Percentiles rank a stretch among this genome's conserved stretches.
Evolutionary conservation across 352 stramenopile species (phyloP).

Genomic region (Ochromonadaceae sp.): DNA sequence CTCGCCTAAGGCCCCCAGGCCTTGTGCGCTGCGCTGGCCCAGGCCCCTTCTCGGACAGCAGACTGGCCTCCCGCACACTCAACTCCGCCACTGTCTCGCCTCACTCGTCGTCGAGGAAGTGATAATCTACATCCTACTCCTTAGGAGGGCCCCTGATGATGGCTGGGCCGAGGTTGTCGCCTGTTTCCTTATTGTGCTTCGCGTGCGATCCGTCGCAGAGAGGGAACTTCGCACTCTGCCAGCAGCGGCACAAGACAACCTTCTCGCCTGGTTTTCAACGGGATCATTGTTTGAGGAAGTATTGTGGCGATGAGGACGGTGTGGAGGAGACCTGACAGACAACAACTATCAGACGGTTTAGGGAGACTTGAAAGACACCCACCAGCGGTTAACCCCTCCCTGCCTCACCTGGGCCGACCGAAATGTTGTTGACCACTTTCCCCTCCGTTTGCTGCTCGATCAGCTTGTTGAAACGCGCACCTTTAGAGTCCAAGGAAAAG

Average conservation of each 20-base stretch:
- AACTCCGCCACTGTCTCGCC: too few relatives aligned
- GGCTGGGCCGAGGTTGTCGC: conserved; percentile 36
- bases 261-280: conserved; percentile 17
- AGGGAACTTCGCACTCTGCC: conserved; percentile 29
- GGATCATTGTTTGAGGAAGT: too few relatives aligned
- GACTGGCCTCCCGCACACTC: too few relatives aligned
- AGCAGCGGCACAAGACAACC: conserved; percentile 27
- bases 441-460: not conserved
- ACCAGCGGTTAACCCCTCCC: too few relatives aligned
- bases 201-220: conserved; percentile 34
- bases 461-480: not conserved
- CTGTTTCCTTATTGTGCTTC: conserved; percentile 39
- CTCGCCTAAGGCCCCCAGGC: too few relatives aligned
- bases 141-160: conserved; percentile 28
- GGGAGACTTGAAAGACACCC: too few relatives aligned
- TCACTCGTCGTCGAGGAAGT: conserved; percentile 26
- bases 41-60: too few relatives aligned
- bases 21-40: too few relatives aligned
- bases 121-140: conserved; percentile 1
- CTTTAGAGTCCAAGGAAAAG: not conserved
- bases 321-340: too few relatives aligned
- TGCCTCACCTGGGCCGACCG: too few relatives aligned
- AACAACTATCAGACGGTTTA: too few relatives aligned
- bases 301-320: too few relatives aligned
- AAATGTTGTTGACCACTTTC: not conserved